Evolutionary conservation across 495 filamentous ascomycete genomes (phyloP).

Genomic region (Aspergillus diversus): DNA sequence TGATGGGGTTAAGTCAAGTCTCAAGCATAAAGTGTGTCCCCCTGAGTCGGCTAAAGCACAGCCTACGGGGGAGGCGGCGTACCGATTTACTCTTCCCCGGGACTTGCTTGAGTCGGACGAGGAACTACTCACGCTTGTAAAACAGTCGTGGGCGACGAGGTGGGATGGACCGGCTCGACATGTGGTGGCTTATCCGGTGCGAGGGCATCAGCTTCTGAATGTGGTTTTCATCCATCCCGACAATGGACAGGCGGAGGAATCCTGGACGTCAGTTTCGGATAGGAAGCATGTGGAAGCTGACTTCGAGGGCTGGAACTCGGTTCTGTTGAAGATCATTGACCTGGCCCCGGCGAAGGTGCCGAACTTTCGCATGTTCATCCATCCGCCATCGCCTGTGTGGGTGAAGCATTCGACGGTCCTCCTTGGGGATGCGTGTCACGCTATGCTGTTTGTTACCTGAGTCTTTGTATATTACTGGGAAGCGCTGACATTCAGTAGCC

Average conservation of each 20-base stretch:
- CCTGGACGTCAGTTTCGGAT: background rate
- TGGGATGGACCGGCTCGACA: background rate
- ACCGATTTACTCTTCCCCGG: background rate
- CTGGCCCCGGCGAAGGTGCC: background rate
- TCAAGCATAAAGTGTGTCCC: background rate
- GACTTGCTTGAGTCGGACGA: background rate
- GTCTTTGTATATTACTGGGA: background rate
- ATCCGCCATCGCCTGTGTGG: background rate
- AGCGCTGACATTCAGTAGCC: background rate
- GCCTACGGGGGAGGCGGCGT: background rate
- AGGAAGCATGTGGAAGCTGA: background rate
- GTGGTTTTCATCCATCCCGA: background rate
- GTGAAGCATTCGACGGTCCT: background rate
- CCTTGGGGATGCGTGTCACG: background rate
- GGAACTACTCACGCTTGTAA: background rate
- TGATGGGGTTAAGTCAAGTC: background rate
- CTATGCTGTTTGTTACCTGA: background rate
- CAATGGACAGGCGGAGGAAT: background rate
- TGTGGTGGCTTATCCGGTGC: background rate
- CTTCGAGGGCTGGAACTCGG: background rate
- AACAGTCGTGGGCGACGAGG: background rate
- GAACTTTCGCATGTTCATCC: background rate
- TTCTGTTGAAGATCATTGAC: background rate
- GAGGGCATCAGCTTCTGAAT: background rate
- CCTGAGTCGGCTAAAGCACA: background rate